Evolutionary conservation across 768 basidiomycete species (phyloP).

Genomic region (Rhizopogon salebrosus): DNA sequence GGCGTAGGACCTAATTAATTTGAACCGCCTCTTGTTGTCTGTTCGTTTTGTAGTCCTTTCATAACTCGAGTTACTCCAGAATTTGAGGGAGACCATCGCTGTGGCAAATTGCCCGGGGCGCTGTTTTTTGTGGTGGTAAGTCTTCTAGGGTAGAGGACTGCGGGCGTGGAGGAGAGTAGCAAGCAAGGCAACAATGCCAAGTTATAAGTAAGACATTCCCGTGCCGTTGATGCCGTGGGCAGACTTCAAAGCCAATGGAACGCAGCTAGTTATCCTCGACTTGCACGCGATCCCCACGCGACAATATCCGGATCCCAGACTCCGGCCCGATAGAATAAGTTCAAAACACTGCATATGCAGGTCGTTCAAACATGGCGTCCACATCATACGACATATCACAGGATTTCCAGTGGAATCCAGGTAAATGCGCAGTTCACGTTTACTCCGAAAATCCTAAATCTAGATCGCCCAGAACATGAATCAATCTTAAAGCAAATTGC

Average conservation of each 20-base stretch:
- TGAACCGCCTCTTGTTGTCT: constrained; percentile 25
- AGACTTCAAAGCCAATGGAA: no score
- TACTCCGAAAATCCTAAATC: constrained; percentile 1
- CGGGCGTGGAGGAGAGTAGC: not conserved
- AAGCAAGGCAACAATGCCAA: not conserved
- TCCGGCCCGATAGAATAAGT: no score
- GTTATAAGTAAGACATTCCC: not conserved
- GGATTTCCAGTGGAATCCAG: constrained; percentile 48
- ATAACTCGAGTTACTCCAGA: not conserved
- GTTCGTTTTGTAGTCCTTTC: constrained; percentile 12
- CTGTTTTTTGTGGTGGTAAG: not conserved
- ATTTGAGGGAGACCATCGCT: not conserved
- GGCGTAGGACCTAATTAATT: constrained; percentile 58
- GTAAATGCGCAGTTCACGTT: constrained; percentile 24
- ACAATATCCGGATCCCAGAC: no score
- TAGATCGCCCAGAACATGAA: constrained; percentile 47
- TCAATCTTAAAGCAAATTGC: constrained; percentile 56
- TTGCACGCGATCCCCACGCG: no score
- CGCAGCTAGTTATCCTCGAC: not conserved
- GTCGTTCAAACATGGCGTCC: constrained; percentile 20
- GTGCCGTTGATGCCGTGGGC: not conserved
- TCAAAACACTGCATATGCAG: not conserved
- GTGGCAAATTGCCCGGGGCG: not conserved
- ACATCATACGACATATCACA: constrained; percentile 10
- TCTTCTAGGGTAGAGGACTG: not conserved